Evolutionary conservation across 1,284 basidiomycete genomes (phyloP), one percentile per base, ranked within the genome.

Genomic region (Ustilago esculenta): DNA sequence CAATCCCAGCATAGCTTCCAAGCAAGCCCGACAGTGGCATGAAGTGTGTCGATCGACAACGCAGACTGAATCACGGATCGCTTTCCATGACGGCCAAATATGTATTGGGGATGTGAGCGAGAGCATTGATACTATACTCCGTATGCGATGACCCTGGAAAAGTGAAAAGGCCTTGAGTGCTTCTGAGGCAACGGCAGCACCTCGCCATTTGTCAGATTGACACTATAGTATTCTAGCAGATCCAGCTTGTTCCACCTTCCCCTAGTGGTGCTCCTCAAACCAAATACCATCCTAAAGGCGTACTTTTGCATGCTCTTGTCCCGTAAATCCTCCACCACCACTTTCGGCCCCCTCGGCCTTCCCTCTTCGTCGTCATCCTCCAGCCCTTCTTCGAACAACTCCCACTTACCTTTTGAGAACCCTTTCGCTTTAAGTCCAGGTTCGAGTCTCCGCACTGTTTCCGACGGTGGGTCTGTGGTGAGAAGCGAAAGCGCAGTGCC

Each of bases 161-260:
- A 96, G 88, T 91, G 93, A 81, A 92, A 96, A 21, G 92, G 88
- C 60, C 91, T 86, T 80, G 93, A 91, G 75, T 94, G 89, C 79
- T 90, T 91, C 72, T 94, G 84, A 8, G 87, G 85, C 40, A 95
- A 84, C 17, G 89, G 87, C 18, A 87, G 82, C 12, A 87, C 84
- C 81, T 94, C 92, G 2, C 91, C 92, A 18, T 87, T 91, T 39
- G 86, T 87, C 23, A 90, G 77, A 64, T 91, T 87, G 27, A 76
- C 64, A 17, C 58, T 63, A 27, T 55, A 53, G 81, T 95, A 95
- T 12, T 86, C 85, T 40, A 85, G 76, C 42, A 95, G 86, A 57
- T 92, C 89, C 63, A 96, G 85, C 78, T 88, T 90, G 83, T 96
- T 94, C 93, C 93, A 96, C 37, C 84, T 84, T 20, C 54, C 76